These are phyloP conservation scores for Entomortierella chlamydospora DNA, from an alignment of 192 early-diverging fungal species.

Conservation along the genomic window DNA sequence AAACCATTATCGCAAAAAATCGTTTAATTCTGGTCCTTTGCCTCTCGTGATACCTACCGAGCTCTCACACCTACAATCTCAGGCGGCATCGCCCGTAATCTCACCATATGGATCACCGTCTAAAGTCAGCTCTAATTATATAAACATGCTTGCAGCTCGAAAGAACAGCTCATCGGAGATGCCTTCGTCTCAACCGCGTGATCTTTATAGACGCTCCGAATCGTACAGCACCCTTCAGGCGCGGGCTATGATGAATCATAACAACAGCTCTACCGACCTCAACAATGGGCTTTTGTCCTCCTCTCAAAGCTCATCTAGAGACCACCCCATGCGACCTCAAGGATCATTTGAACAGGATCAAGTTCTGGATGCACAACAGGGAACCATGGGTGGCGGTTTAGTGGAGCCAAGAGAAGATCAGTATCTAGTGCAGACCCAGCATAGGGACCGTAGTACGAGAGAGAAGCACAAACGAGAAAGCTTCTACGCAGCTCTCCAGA, in stretches of 20 bases:
- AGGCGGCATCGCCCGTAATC: constrained; percentile 16
- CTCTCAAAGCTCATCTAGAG: constrained; percentile 5
- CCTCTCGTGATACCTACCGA: constrained; percentile 21
- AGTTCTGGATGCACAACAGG: not conserved
- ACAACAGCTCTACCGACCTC: constrained; percentile 21
- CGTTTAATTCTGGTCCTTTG: constrained; percentile 30
- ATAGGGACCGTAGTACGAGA: constrained; percentile 9
- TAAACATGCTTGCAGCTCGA: constrained; percentile 30
- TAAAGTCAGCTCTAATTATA: constrained; percentile 24
- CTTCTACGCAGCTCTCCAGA: constrained; percentile 44
- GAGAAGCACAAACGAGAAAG: constrained; percentile 53
- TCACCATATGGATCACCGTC: constrained; percentile 47
- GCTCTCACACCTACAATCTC: constrained; percentile 1
- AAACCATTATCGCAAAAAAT: constrained; percentile 40
- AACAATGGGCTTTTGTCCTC: not conserved
- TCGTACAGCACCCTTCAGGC: constrained; percentile 39
- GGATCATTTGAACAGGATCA: constrained; percentile 8
- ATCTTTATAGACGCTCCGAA: constrained; percentile 40
- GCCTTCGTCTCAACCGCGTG: constrained; percentile 20
- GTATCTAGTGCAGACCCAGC: not conserved
- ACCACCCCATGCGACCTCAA: constrained; percentile 21
- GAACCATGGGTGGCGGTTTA: not conserved
- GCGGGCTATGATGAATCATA: constrained; percentile 27
- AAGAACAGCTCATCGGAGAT: constrained; percentile 22
- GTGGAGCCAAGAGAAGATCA: constrained; percentile 16